Evolutionary conservation across 2,329 filamentous ascomycete species (phyloP), one percentile per base, ranked within the genome.

Genomic region (Acrocalymma vagum): DNA sequence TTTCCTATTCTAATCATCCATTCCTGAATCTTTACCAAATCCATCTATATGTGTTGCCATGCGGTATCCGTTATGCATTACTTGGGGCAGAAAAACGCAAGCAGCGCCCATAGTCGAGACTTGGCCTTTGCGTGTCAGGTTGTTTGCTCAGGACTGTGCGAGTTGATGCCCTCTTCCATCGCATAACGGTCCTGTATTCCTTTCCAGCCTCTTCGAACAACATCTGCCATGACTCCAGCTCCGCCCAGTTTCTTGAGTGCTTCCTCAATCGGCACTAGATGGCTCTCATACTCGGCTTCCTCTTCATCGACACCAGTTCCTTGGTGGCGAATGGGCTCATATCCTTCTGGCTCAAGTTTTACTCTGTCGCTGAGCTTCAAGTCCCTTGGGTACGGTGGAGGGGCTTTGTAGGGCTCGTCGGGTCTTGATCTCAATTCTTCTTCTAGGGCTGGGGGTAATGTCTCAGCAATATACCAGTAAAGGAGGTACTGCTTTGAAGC

Each of bases 231-330:
- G 5, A 77, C 62, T 8, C 53, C 65, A 4, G 62, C 63, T 21
- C 63, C 67, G 3, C 64, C 64, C 30, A 79, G 39, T 50, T 62
- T 70, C 50, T 46, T 23, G 9, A 70, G 51, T 3, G 75, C 77
- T 41, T 78, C 74, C 4, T 71, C 67, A 2, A 78, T 57, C 2
- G 65, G 53, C 31, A 78, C 42, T 27, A 79, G 45, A 32, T 65
- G 55, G 33, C 69, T 72, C 45, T 69, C 50, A 55, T 78, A 79
- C 39, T 66, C 52, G 23, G 54, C 52, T 51, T 79, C 77, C 34
- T 76, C 73, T 15, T 67, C 70, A 54, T 78, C 70, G 1, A 79
- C 76, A 1, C 76, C 76, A 6, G 76, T 79, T 3, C 69, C 70
- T 44, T 72, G 66, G 52, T 78, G 75, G 47, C 71, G 60, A 9